Evolutionary conservation across 2,329 filamentous ascomycete genomes (phyloP).

Genomic region (Ceratocystis colombiana): DNA sequence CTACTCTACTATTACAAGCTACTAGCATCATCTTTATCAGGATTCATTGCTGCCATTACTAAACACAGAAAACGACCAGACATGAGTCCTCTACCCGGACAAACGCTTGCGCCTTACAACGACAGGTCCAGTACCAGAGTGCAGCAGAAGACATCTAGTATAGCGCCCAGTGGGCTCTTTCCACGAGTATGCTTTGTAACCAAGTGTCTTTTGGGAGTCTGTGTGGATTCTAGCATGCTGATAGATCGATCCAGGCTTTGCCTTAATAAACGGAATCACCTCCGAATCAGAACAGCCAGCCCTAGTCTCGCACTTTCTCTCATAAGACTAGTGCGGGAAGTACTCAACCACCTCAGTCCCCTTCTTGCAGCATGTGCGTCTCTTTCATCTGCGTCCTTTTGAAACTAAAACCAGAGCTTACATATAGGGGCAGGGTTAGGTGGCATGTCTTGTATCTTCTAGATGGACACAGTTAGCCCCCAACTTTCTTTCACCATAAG

Average conservation of each 20-base stretch:
- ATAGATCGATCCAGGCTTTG: constrained; percentile 53
- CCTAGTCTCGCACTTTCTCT: constrained; percentile 37
- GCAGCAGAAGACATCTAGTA: neutral
- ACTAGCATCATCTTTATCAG: too few species aligned
- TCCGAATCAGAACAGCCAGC: constrained; percentile 40
- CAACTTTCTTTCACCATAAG: too few species aligned
- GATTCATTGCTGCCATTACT: too few species aligned
- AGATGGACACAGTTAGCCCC: too few species aligned
- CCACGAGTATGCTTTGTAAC: constrained; percentile 30
- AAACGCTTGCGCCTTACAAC: neutral
- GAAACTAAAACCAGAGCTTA: too few species aligned
- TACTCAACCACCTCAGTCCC: constrained; percentile 39
- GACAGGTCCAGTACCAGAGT: neutral
- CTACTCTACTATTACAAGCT: too few species aligned
- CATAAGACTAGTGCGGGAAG: constrained; percentile 37
- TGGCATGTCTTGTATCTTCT: too few species aligned
- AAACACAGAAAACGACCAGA: neutral
- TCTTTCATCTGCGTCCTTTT: too few species aligned
- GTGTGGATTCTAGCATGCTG: constrained; percentile 20
- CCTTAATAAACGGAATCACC: constrained; percentile 49
- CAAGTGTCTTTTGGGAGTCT: neutral
- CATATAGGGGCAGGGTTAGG: too few species aligned
- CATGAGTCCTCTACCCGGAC: neutral
- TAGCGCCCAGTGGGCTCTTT: constrained; percentile 33
- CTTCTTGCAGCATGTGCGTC: constrained; percentile 26